Conservation (phyloP, 495 filamentous ascomycete genomes). For the Daldinia caldariorum region DNA sequence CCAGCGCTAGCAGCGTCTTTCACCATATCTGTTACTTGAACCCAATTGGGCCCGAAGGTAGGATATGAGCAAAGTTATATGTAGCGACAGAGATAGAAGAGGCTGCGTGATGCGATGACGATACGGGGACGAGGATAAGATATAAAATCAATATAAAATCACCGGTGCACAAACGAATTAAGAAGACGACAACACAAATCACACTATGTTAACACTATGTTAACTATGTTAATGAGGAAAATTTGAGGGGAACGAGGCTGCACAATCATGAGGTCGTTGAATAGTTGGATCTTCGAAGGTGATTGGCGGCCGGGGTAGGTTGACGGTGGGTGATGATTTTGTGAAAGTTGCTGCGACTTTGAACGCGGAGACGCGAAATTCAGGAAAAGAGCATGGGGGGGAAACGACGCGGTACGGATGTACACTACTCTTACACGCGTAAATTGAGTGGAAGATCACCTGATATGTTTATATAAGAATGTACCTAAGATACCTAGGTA, state of each 20-base stretch:
- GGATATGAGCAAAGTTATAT: neutral
- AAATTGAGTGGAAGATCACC: slow-evolving; percentile 22
- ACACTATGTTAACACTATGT: neutral
- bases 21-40: slow-evolving; percentile 48
- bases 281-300: slow-evolving; percentile 17
- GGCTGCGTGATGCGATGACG: neutral
- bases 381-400: slow-evolving; percentile 7
- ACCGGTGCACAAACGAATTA: neutral
- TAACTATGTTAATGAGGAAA: neutral
- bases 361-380: slow-evolving; percentile 37
- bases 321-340: slow-evolving; percentile 9
- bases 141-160: too few species aligned
- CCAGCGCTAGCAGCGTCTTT: slow-evolving; percentile 41
- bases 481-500: neutral
- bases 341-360: slow-evolving; percentile 6
- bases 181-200: neutral
- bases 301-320: slow-evolving; percentile 24
- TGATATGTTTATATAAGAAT: neutral
- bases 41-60: slow-evolving; percentile 13
- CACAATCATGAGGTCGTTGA: slow-evolving; percentile 1
- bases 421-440: slow-evolving; percentile 17
- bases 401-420: slow-evolving; percentile 30
- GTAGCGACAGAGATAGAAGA: neutral
- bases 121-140: too few species aligned
- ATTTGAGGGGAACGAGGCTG: neutral